phyloP scores from a whole-genome alignment of 495 filamentous ascomycete species.

The Podospora bellae-mahoneyi region DNA sequence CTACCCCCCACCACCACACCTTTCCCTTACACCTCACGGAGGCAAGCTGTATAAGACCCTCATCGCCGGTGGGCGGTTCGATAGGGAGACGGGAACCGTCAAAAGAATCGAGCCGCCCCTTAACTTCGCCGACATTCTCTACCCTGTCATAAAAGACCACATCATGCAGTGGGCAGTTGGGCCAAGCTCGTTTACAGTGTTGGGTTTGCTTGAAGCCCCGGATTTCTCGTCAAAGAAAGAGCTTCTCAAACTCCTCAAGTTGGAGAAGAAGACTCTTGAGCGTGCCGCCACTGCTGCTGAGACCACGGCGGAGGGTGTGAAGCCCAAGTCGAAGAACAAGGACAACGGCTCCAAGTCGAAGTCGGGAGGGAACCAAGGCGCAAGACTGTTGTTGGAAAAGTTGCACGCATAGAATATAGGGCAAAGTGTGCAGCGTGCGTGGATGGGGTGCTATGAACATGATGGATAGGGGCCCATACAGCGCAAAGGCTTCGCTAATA shows the following conservation, averaged over 20 bases:
- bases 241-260: slow-evolving; percentile 61
- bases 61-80: slow-evolving; percentile 80
- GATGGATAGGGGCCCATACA: too few relatives aligned
- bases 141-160: slow-evolving; percentile 68
- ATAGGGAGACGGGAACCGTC: slow-evolving; percentile 63
- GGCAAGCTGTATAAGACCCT: slow-evolving; percentile 89
- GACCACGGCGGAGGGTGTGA: slow-evolving; percentile 39
- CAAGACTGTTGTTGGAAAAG: slow-evolving; percentile 49
- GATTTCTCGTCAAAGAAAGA: slow-evolving; percentile 67
- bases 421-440: neutral
- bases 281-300: slow-evolving; percentile 49
- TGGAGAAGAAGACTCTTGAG: slow-evolving; percentile 50
- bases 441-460: neutral
- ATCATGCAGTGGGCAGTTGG: slow-evolving; percentile 85
- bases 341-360: slow-evolving; percentile 44
- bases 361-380: slow-evolving; percentile 25
- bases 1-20: slow-evolving; percentile 42
- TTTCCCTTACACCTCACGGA: slow-evolving; percentile 58
- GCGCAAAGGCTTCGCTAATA: too few relatives aligned
- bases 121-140: slow-evolving; percentile 74
- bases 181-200: slow-evolving; percentile 73
- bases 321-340: slow-evolving; percentile 38
- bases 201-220: slow-evolving; percentile 73
- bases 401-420: slow-evolving; percentile 23
- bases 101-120: slow-evolving; percentile 70